These are phyloP conservation scores for Backusella sp. DNA, from an alignment of 192 early-diverging fungal species.

Conservation along the genomic window DNA sequence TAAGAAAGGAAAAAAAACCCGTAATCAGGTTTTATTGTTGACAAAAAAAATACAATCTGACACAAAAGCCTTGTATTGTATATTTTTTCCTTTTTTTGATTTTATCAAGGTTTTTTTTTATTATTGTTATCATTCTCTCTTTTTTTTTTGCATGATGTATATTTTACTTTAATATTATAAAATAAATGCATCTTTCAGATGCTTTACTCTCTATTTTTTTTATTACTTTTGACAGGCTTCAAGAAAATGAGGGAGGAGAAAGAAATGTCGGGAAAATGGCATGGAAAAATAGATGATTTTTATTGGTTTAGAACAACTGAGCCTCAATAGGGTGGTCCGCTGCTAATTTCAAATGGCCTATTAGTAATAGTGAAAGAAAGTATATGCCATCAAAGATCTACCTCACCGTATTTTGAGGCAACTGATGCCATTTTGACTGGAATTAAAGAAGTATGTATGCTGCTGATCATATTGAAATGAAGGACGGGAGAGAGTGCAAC, in stretches of 20 bases:
- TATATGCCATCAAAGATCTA: too few species aligned
- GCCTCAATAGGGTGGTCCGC: too few species aligned
- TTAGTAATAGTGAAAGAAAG: too few species aligned
- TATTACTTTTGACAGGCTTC: neutral
- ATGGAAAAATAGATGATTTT: neutral
- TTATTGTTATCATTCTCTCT: neutral
- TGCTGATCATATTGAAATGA: too few species aligned
- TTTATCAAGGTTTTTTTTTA: neutral
- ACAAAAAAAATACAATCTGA: neutral
- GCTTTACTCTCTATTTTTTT: neutral
- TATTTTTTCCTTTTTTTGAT: neutral
- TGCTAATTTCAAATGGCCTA: too few species aligned
- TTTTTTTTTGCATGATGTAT: neutral
- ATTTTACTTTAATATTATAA: neutral
- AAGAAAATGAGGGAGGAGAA: neutral
- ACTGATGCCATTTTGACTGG: too few species aligned
- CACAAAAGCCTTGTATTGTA: neutral
- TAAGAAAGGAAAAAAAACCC: neutral
- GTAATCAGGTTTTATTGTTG: neutral
- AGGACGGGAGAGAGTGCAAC: too few species aligned
- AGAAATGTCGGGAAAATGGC: neutral
- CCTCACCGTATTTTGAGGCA: too few species aligned
- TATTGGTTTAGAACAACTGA: neutral
- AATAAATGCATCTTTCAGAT: neutral
- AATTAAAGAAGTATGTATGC: too few species aligned